Base-by-base conservation (phyloP, 768 basidiomycete species). In the Kwoniella sp. region DNA sequence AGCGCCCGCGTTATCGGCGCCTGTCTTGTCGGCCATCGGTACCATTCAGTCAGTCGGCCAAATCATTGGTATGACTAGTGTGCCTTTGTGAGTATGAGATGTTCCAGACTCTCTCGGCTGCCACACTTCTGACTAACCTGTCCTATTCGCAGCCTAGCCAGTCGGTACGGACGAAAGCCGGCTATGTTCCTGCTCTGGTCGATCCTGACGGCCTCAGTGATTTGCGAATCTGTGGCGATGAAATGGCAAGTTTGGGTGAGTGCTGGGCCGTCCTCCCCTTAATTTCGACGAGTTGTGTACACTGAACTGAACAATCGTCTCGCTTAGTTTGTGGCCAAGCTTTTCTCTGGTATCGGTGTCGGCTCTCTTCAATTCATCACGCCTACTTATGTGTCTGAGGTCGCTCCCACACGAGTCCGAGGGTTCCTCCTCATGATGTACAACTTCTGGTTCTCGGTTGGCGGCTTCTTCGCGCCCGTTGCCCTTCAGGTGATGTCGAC, bases 11-110 rank as follows among this genome's bases (percentile, higher is more conserved):
- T 34, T 68, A 11, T 63, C 67, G 3, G 67, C 67, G 12, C 52
- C 62, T 1, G 67, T 68, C 26, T 55, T 68, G 20, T 47, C 62
- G 30, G 67, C 67, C 23, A 68, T 68, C 37, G 68, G 68, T 4
- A 65, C 63, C 13, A 69, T 69, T 26, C 69, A 73, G n/a, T 65
- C 60, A 11, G 66, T 67, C 22, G 72, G 72, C 22, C 72, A 73
- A 31, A 61, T 70, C 47, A 55, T 73, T 12, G 72, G 69, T 17
- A 69, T 70, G 68, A 58, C 65, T 17, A 57, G 54, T 4, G 22
- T 73, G 15, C 68, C 66, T 23, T 70, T 66, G 67, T 68, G 45
- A 64, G 67, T 56, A 15, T 37, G 5, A 51, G 5, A 29, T 26
- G 1, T 48, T 34, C n/a, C 17, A 8, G 31, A 11, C 13, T 12